Base-by-base conservation (phyloP, 305 asterid species). In the Fraxinus latifolia region DNA sequence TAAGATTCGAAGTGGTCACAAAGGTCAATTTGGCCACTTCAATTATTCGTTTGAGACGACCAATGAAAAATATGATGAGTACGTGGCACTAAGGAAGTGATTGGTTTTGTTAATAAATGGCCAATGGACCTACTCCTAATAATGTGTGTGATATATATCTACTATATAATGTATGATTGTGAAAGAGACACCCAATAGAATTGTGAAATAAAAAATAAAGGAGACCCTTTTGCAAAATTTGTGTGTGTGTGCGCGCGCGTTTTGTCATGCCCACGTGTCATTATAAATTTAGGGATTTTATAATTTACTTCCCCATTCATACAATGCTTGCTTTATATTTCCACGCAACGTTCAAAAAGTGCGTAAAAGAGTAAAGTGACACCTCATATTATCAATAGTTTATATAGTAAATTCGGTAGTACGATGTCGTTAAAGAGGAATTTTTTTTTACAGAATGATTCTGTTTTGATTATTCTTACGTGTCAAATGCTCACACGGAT, bases 241-340 rank as follows among this genome's bases (percentile, higher is more conserved):
- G 25, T 25, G 77, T 82, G 5, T 77, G 85, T 77, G 86, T 73
- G 25, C 50, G n/a, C 50, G n/a, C 0, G 85, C 68, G 84, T 77
- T 74, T 60, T 50, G 33, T 62, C 75, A 67, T 78, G 12, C 83
- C 80, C 89, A 83, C 82, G 89, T 86, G 76, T 80, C 80, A 21
- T 42, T 39, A 33, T 7, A 21, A 17, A 60, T 60, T 21, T n/a
- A 53, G 70, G 31, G 31, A 21, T 7, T 21, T 8, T 60, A 60
- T 19, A 55, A 47, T 47, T 47, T 14, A 14, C 58, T 53, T 53
- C 15, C 1, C 29, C 27, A 1, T 19, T 58, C 70, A 21, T 19
- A 58, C 70, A 3, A 7, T 60, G 70, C 70, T 19, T 1, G 31
- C 1, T 60, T 60, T 47, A 14, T 47, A 19, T 7, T 21, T 21